Conservation (phyloP, 345 rosid genomes). For the Isatis tinctoria region DNA sequence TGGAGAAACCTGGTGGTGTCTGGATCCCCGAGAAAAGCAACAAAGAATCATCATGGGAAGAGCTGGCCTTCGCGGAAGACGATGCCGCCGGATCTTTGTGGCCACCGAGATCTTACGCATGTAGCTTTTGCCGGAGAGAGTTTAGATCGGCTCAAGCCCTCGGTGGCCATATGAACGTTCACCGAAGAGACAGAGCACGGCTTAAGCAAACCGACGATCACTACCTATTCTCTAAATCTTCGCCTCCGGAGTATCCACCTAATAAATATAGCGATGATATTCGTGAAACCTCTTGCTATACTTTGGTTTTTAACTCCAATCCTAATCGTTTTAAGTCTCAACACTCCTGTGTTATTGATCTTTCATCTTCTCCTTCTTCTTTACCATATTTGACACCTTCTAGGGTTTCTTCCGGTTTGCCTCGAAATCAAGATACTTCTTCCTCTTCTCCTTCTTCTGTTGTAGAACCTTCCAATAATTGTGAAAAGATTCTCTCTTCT, state of each 20-base stretch:
- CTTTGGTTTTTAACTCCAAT: conserved; percentile 55
- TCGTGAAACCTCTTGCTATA: conserved; percentile 31
- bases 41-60: conserved; percentile 72
- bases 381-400: conserved; percentile 32
- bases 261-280: conserved; percentile 28
- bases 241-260: conserved; percentile 42
- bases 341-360: conserved; percentile 26
- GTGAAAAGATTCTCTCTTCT: conserved; percentile 15
- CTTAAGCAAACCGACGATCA: conserved; percentile 59
- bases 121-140: conserved; percentile 81
- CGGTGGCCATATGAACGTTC: conserved; percentile 96
- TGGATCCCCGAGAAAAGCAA: conserved; percentile 16
- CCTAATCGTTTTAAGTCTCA: conserved; percentile 43
- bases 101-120: conserved; percentile 94
- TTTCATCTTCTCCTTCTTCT: conserved; percentile 35
- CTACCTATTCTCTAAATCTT: conserved; percentile 28
- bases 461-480: conserved; percentile 28
- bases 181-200: conserved; percentile 89
- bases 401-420: conserved; percentile 47
- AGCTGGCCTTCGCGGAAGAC: conserved; percentile 82
- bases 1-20: conserved; percentile 16
- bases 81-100: conserved; percentile 71
- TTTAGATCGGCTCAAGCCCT: conserved; percentile 90
- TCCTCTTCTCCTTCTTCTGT: conserved; percentile 33
- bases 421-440: conserved; percentile 30